These are phyloP conservation scores for Ziziphus jujuba DNA, from an alignment of 306 rosid species.

Conservation along the genomic window DNA sequence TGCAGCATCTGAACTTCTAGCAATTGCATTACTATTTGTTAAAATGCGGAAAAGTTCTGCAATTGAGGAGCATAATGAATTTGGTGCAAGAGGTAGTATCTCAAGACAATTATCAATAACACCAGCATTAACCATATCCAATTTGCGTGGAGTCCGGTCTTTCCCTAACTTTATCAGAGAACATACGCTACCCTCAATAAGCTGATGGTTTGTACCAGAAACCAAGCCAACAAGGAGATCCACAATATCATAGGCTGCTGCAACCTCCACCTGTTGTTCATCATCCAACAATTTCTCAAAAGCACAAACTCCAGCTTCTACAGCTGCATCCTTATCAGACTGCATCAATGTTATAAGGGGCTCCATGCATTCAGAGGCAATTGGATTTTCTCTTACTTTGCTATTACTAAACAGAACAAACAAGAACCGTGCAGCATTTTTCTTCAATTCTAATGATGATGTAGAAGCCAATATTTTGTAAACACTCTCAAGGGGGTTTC, in stretches of 20 bases:
- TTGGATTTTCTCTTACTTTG: conserved; percentile 69
- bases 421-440: conserved; percentile 81
- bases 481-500: conserved; percentile 72
- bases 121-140: conserved; percentile 85
- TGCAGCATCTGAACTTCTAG: conserved; percentile 88
- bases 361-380: conserved; percentile 69
- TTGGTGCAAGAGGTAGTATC: conserved; percentile 73
- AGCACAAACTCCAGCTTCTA: conserved; percentile 87
- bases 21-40: conserved; percentile 87
- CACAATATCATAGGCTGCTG: conserved; percentile 65
- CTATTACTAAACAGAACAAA: conserved; percentile 59
- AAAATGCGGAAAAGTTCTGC: conserved; percentile 93
- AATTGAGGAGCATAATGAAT: conserved; percentile 85
- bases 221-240: conserved; percentile 84
- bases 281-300: conserved; percentile 86
- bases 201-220: conserved; percentile 72
- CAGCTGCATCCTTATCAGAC: conserved; percentile 55
- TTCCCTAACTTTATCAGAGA: conserved; percentile 86
- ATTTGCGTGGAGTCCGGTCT: conserved; percentile 79
- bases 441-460: conserved; percentile 72
- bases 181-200: conserved; percentile 75
- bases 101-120: conserved; percentile 73
- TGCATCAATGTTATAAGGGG: conserved; percentile 82
- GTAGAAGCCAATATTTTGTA: conserved; percentile 69
- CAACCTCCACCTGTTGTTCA: conserved; percentile 82